Evolutionary conservation across 2,329 filamentous ascomycete genomes (phyloP), one percentile per base, ranked within the genome.

Genomic region (Lachnellula cervina): DNA sequence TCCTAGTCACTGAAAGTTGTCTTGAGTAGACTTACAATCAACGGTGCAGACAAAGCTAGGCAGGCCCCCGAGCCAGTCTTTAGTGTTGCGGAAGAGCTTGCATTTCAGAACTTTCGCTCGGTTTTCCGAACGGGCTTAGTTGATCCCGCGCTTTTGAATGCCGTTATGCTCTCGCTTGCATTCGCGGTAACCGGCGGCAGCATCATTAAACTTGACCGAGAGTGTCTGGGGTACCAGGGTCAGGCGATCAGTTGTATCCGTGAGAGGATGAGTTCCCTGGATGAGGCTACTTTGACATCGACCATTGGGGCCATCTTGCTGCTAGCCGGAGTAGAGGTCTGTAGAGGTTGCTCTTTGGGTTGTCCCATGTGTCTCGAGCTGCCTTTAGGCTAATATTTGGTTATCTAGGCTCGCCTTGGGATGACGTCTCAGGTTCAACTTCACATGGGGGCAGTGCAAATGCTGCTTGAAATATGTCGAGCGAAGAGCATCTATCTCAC

Each of bases 271-370:
- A 59, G 52, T 23, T 69, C 56, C 9, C 54, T 54, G 0, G 59
- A 66, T 4, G 56, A 54, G 4, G 67, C 69, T 35, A 60, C 66
- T 13, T 70, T 72, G 0, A 70, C 70, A 50, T 66, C 73, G 3
- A 76, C 73, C 0, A 58, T 77, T 2, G 75, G 72, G 0, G 69
- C 75, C 0, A 77, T 77, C 57, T 17, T 77, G 5, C 63, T 77
- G 0, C 63, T 77, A 0, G 73, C 73, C 11, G 73, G 74, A 0
- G 61, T 75, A 1, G 74, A 76, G 67, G 74, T 75, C 1, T 52
- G 72, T 38, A 55, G 5, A 16, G 38, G 40, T 49, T 16, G 16
- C 34, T 19, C 21, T 46, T 44, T 44, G 7, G 42, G 28, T 3
- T 38, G 37, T 53, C 11, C 13, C 25, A 8, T 1, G 16, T 2